These are phyloP conservation scores for Beauveria varroae DNA, from an alignment of 2,329 filamentous ascomycete species.

Conservation along the genomic window DNA sequence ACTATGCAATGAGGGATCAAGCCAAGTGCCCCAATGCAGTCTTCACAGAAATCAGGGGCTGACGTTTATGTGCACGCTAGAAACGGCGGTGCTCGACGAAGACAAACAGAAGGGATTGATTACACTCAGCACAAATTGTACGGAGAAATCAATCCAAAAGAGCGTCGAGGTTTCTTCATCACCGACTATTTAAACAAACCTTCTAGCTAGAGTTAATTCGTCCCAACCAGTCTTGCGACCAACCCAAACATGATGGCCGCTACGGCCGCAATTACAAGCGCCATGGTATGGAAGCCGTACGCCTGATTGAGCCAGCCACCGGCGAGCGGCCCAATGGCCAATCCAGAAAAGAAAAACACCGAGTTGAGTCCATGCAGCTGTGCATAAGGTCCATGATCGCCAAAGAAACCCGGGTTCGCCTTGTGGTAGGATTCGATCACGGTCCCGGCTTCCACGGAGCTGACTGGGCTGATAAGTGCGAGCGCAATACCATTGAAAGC, in stretches of 20 bases:
- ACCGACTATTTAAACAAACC: too few relatives aligned
- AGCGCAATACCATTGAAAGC: conserved; percentile 6
- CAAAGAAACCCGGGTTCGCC: conserved; percentile 12
- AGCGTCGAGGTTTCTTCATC: too few relatives aligned
- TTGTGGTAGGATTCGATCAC: conserved; percentile 8
- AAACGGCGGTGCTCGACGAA: too few relatives aligned
- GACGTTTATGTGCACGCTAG: too few relatives aligned
- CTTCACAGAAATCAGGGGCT: too few relatives aligned
- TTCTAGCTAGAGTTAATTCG: background rate
- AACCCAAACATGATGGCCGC: background rate
- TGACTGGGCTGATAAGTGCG: background rate
- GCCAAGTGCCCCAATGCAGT: too few relatives aligned
- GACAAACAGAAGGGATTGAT: too few relatives aligned
- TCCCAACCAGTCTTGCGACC: background rate
- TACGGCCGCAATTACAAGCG: background rate
- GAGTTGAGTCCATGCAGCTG: conserved; percentile 11
- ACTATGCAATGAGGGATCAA: too few relatives aligned
- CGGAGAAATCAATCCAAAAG: too few relatives aligned
- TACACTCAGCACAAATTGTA: too few relatives aligned
- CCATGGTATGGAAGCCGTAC: background rate
- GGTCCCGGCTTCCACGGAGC: conserved; percentile 9
- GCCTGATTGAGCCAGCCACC: background rate
- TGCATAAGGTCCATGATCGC: conserved; percentile 12
- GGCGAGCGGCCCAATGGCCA: conserved; percentile 8
- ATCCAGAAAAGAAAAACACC: conserved; percentile 3